Conservation (phyloP, 2,329 filamentous ascomycete genomes). For the Fusarium sp. region DNA sequence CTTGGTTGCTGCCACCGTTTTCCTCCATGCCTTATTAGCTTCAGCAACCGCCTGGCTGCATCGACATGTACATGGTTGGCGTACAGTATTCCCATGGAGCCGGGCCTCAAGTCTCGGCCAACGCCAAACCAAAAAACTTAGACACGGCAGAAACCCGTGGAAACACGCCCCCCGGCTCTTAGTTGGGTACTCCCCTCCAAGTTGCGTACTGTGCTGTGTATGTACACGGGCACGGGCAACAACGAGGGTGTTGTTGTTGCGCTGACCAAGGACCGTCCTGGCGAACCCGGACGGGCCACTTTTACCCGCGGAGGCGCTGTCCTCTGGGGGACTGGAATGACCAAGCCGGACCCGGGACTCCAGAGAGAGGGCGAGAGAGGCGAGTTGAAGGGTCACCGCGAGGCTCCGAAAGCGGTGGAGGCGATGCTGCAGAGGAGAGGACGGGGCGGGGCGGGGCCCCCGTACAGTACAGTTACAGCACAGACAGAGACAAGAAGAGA, state of each 20-base stretch:
- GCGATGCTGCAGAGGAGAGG: constrained; percentile 6
- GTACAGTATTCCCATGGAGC: not conserved
- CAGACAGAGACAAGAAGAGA: not conserved
- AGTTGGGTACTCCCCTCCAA: constrained; percentile 17
- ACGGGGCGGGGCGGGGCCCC: constrained; percentile 1
- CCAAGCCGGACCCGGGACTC: constrained; percentile 28
- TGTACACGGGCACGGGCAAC: not conserved
- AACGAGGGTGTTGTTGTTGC: not conserved
- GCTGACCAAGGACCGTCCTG: constrained; percentile 28
- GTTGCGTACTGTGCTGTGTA: not conserved
- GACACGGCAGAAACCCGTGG: constrained; percentile 35
- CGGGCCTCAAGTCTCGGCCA: not conserved
- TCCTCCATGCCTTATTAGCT: constrained; percentile 6
- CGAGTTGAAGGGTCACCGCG: constrained; percentile 23
- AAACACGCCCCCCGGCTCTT: constrained; percentile 32
- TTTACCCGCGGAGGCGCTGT: constrained; percentile 42
- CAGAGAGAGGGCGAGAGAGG: not conserved
- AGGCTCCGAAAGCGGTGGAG: constrained; percentile 48
- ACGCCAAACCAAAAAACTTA: constrained; percentile 19
- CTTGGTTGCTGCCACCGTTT: not conserved
- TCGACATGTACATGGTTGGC: constrained; percentile 11
- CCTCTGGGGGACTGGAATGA: constrained; percentile 36
- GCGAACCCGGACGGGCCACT: constrained; percentile 40
- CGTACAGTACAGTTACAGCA: not conserved
- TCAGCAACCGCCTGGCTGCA: constrained; percentile 24